Conservation (phyloP, 2,329 filamentous ascomycete species). For the Didymella segeticola region DNA sequence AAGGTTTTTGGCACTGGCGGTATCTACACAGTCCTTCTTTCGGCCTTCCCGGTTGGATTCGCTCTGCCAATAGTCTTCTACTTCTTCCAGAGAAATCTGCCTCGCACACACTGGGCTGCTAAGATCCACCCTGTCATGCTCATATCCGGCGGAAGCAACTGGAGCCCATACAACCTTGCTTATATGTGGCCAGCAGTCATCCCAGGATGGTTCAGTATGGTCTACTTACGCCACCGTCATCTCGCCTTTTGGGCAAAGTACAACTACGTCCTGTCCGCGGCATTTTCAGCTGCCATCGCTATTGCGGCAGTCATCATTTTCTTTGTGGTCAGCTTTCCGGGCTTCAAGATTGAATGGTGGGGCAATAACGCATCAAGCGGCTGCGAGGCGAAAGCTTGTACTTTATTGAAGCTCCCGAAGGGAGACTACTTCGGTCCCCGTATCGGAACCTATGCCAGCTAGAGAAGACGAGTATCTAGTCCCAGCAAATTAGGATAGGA, state of each 20-base stretch:
- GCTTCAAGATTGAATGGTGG: constrained; percentile 50
- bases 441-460: background rate
- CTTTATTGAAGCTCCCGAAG: background rate
- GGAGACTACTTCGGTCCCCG: background rate
- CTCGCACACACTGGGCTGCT: constrained; percentile 24
- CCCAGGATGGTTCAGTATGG: constrained; percentile 30
- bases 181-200: constrained; percentile 59
- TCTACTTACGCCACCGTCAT: constrained; percentile 56
- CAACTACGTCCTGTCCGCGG: constrained; percentile 62
- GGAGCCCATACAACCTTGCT: constrained; percentile 54
- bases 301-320: constrained; percentile 62
- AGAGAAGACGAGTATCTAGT: no score
- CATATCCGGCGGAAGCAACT: constrained; percentile 12
- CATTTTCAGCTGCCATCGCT: constrained; percentile 59
- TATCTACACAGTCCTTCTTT: constrained; percentile 57
- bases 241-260: constrained; percentile 62
- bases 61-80: constrained; percentile 55
- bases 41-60: constrained; percentile 61
- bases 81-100: background rate
- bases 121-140: constrained; percentile 31
- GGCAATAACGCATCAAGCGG: constrained; percentile 26
- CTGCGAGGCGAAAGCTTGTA: background rate
- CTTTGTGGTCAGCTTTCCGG: constrained; percentile 59
- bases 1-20: constrained; percentile 59
- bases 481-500: no score